Base-by-base conservation (phyloP, 192 early-diverging fungal genomes). In the Backusella australiensis region DNA sequence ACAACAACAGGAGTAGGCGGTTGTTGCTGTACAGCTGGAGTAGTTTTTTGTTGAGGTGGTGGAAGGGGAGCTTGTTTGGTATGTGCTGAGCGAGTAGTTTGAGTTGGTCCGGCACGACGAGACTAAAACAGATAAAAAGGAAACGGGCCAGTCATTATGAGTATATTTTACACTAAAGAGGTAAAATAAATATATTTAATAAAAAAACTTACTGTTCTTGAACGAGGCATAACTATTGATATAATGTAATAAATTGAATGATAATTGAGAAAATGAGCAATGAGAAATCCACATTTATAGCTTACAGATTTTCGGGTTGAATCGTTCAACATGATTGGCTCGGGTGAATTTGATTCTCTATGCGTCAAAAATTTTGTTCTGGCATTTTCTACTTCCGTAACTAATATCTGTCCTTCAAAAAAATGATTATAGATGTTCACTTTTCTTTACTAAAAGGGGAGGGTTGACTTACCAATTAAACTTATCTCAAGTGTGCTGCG, bases 11-110 rank as follows among this genome's bases (percentile, higher is more conserved):
- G 86, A 67, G 87, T 80, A 42, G 86, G 77, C 72, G 84, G 74
- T 1, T 35, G 34, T 21, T 32, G 65, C 53, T 75, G 71, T 74
- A 44, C 44, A 15, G 15, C 56, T 17, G 44, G 68, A 52, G 44
- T 23, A 9, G 11, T 75, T 63, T 36, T 82, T 66, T 71, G 86
- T 74, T 74, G 89, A 69, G 6, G 86, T 12, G 21, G 72, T 7
- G 49, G 86, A 56, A 83, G 85, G 49, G 88, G 81, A 75, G 85
- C 72, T 79, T 88, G 90, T 44, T 85, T 85, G 74, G 88, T 83
- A 15, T 81, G 83, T 56, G 88, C 85, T 69, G 77, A 77, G 68
- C 85, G 87, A 69, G 77, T 86, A 78, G 83, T 83, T 71, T 83
- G 76, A 59, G 81, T 79, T 73, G 83, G 77, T 32, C 71, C 78